These are phyloP conservation scores for Termitomyces sp. DNA, from an alignment of 768 basidiomycete species.

Conservation along the genomic window DNA sequence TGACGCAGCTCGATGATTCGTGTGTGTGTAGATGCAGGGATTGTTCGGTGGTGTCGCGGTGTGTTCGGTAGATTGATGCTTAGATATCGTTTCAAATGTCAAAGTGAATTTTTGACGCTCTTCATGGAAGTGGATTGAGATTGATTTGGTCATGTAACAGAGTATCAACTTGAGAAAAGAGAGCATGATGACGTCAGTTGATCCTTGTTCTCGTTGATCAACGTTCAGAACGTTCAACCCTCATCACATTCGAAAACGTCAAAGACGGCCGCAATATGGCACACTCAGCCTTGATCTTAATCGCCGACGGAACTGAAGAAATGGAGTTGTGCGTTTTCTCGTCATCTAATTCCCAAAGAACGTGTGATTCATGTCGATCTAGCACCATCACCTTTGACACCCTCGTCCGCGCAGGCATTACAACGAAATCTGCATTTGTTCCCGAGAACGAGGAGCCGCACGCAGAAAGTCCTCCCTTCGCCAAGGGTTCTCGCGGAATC, in stretches of 20 bases:
- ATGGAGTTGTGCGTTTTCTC: conserved; percentile 74
- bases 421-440: conserved; percentile 61
- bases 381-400: conserved; percentile 83
- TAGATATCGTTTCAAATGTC: not conserved
- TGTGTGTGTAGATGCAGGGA: not conserved
- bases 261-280: conserved; percentile 24
- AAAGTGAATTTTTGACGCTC: not conserved
- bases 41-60: not conserved
- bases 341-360: not conserved
- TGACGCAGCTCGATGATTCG: not conserved
- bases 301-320: conserved; percentile 83
- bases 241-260: not conserved
- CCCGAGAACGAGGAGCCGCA: conserved; percentile 26
- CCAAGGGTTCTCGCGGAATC: conserved; percentile 68
- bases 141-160: not conserved
- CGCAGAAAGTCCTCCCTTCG: conserved; percentile 37
- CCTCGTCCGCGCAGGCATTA: conserved; percentile 70
- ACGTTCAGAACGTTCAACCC: too few relatives aligned
- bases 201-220: not conserved
- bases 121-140: not conserved
- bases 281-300: conserved; percentile 58
- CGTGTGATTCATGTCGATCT: not conserved
- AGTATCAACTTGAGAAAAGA: not conserved
- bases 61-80: not conserved
- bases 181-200: not conserved